A percentile compares a stretch with the other conserved stretches of the same genome.
Evolutionary conservation across 2,329 filamentous ascomycete genomes (phyloP).

Genomic region (Apiospora malaysiana): DNA sequence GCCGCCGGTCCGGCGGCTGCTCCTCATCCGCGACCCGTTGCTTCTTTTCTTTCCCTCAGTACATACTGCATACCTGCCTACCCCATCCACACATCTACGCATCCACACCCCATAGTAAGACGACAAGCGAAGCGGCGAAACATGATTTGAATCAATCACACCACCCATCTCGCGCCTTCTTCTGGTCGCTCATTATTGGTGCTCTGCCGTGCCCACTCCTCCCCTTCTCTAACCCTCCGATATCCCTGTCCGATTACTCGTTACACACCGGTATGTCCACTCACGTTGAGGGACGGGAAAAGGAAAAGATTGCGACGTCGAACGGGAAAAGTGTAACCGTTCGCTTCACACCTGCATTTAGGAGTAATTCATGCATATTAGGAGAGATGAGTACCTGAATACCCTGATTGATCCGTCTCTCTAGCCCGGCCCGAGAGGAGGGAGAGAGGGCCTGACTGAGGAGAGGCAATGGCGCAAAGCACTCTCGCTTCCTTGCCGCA

Average conservation of each 20-base stretch:
- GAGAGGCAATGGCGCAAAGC: not conserved
- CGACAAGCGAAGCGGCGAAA: not conserved
- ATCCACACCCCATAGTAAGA: not conserved
- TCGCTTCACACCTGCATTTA: constrained; percentile 7
- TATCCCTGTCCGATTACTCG: constrained; percentile 4
- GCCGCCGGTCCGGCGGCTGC: not conserved
- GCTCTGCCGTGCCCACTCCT: too few species aligned
- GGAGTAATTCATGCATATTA: constrained; percentile 16
- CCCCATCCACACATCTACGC: too few species aligned
- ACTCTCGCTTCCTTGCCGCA: not conserved
- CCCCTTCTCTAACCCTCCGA: not conserved
- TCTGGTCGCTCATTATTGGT: not conserved
- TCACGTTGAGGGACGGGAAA: not conserved
- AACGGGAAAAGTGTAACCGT: not conserved
- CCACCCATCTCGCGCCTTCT: not conserved
- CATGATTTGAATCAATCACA: not conserved
- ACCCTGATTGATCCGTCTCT: not conserved
- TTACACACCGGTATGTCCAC: not conserved
- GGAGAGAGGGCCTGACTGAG: not conserved
- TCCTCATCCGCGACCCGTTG: not conserved
- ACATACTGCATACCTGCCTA: too few species aligned
- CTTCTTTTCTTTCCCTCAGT: not conserved
- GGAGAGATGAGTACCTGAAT: not conserved
- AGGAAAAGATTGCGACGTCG: not conserved
- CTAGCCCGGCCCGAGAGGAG: not conserved